Percentiles rank a stretch among this genome's conserved stretches.
phyloP scores from a whole-genome alignment of 371 early-diverging fungal genomes.

The Globomyces sp. region DNA sequence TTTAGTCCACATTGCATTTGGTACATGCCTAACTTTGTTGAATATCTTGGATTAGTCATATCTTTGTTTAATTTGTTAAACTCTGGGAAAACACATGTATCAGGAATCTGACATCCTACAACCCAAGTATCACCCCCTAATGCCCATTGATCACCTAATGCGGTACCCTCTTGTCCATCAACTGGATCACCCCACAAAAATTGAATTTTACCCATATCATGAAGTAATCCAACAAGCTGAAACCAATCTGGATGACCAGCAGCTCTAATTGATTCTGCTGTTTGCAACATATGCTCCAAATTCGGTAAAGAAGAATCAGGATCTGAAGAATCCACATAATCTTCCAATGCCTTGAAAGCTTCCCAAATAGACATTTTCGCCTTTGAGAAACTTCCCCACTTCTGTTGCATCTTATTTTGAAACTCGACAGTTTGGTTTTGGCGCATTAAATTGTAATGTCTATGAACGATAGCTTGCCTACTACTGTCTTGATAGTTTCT shows the following conservation, averaged over 20 bases:
- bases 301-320: constrained; percentile 48
- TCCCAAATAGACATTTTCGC: constrained; percentile 45
- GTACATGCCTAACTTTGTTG: constrained; percentile 54
- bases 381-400: not conserved
- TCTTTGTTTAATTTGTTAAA: constrained; percentile 51
- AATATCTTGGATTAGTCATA: constrained; percentile 33
- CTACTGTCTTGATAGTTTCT: too few relatives aligned
- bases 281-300: constrained; percentile 56
- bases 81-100: constrained; percentile 49
- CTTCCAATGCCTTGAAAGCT: constrained; percentile 50
- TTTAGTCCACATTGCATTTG: constrained; percentile 52
- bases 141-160: constrained; percentile 48
- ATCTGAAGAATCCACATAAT: constrained; percentile 53
- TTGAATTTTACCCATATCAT: constrained; percentile 60
- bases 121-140: constrained; percentile 56
- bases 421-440: too few relatives aligned
- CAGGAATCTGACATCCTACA: constrained; percentile 47
- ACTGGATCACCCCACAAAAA: constrained; percentile 42
- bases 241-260: constrained; percentile 58
- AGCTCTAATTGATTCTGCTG: constrained; percentile 55
- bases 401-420: too few relatives aligned
- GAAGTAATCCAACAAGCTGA: constrained; percentile 52
- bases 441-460: too few relatives aligned
- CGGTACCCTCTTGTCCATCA: too few relatives aligned
- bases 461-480: too few relatives aligned